Percentiles rank a stretch among this genome's conserved stretches.
These are phyloP conservation scores for Tuber magnatum DNA, from an alignment of 495 filamentous ascomycete genomes.

Conservation along the genomic window DNA sequence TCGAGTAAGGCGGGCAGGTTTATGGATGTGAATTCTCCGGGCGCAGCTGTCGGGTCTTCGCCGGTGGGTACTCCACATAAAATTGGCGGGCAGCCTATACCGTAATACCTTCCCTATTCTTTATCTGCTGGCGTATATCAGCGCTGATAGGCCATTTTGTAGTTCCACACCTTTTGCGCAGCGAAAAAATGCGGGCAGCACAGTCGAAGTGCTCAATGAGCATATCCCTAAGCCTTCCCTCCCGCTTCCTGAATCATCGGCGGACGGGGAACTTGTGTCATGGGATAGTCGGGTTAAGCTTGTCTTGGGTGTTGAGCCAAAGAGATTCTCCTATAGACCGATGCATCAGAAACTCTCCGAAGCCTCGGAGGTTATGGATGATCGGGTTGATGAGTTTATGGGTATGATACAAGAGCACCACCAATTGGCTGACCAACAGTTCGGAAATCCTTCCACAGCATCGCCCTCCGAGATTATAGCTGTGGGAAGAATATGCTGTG, in stretches of 20 bases:
- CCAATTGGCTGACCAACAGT: constrained; percentile 67
- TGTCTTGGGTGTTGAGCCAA: constrained; percentile 72
- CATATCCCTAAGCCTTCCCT: constrained; percentile 63
- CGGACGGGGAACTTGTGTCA: background rate
- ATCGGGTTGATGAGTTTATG: constrained; percentile 85
- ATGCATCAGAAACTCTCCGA: constrained; percentile 91
- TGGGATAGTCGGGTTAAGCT: constrained; percentile 62
- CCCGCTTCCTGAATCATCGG: constrained; percentile 56
- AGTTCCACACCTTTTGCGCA: constrained; percentile 59
- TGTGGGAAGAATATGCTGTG: constrained; percentile 83
- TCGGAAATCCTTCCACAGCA: constrained; percentile 77
- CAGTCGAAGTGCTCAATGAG: constrained; percentile 71
- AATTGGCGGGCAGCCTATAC: background rate
- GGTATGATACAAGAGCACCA: constrained; percentile 63
- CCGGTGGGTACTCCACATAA: constrained; percentile 24
- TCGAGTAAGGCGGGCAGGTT: constrained; percentile 19
- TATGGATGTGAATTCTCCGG: constrained; percentile 9
- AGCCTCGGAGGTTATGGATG: constrained; percentile 84
- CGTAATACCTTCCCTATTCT: constrained; percentile 9
- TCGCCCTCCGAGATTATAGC: constrained; percentile 80
- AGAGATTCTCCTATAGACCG: constrained; percentile 83
- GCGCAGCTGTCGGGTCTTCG: constrained; percentile 15
- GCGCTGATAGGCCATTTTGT: background rate
- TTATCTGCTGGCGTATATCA: background rate
- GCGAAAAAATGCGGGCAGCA: constrained; percentile 68